Evolutionary conservation across 768 basidiomycete genomes (phyloP).

Genomic region (Tulasnella sp.): DNA sequence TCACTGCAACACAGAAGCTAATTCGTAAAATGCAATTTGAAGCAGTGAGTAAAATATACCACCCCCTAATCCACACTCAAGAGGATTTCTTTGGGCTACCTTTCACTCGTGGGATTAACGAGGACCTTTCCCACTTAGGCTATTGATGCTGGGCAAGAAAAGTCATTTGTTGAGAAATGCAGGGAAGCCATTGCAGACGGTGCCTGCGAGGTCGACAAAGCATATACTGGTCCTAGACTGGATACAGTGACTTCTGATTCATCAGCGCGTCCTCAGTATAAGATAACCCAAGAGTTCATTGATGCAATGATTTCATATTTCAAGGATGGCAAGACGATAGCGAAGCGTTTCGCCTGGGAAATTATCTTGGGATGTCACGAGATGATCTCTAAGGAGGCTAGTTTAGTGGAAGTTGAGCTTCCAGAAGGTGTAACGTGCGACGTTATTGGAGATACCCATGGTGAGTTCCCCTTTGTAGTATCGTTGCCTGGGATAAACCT

Average conservation of each 20-base stretch:
- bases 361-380: constrained; percentile 79
- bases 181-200: constrained; percentile 69
- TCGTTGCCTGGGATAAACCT: background rate
- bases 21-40: constrained; percentile 84
- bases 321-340: constrained; percentile 84
- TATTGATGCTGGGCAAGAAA: constrained; percentile 85
- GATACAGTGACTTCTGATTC: constrained; percentile 24
- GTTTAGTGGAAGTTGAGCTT: constrained; percentile 62
- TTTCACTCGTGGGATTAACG: background rate
- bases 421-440: constrained; percentile 72
- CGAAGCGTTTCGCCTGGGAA: constrained; percentile 88
- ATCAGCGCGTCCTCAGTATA: constrained; percentile 41
- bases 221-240: constrained; percentile 66
- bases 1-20: constrained; percentile 82
- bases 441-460: constrained; percentile 94
- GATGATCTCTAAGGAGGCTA: constrained; percentile 62
- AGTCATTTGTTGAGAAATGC: constrained; percentile 61
- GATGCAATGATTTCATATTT: constrained; percentile 81
- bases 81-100: background rate
- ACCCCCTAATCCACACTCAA: too few species aligned
- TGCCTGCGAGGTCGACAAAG: constrained; percentile 61
- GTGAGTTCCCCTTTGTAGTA: constrained; percentile 27
- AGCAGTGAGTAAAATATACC: constrained; percentile 40
- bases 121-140: constrained; percentile 52
- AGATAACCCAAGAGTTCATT: constrained; percentile 66